Base-by-base conservation (phyloP, 176 grass and related monocot species). In the Miscanthus lutarioriparius region DNA sequence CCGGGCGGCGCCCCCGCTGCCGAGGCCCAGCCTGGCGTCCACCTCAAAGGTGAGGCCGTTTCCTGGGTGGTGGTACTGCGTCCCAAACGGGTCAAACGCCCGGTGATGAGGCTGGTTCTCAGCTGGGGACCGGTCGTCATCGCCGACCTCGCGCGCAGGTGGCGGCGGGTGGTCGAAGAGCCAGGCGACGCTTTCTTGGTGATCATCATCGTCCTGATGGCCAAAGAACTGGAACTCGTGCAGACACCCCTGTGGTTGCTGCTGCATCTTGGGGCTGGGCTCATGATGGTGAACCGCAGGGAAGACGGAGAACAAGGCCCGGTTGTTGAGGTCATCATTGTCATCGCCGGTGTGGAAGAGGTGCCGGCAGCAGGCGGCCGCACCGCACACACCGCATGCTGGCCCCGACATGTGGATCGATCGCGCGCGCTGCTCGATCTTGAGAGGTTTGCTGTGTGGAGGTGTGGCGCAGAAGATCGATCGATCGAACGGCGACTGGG, bases 171-270 rank as follows among this genome's bases (percentile, higher is more conserved):
- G 13, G 22, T 84, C 82, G 8, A 84, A 84, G 43, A 84, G 59
- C 85, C 77, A 86, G 12, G 43, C 65, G 11, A 87, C 9, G 40
- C 30, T 49, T 22, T 71, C 39, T 15, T 62, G 19, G 67, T 39
- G 10, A 30, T 19, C 44, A 3, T 15, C 27, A 0, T 65, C 27
- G 63, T 62, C 58, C 58, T 62, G 58, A 62, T 70, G 28, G 39
- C 64, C 49, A 7, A 87, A 77, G 72, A 82, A 87, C 38, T 77
- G 79, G 72, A 82, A 77, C 79, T 82, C 79, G 10, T 47, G 38
- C 85, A 76, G 39, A 22, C 41, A 32, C 20, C 19, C 27, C 8
- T 1, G 26, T 1, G 45, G 38, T 25, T 19, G 35, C 25, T 30
- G 48, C 63, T 49, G 2, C 41, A 28, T 41, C n/a, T 25, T 9